phyloP scores from a whole-genome alignment of 2,329 filamentous ascomycete genomes.

The Zymoseptoria ardabiliae region DNA sequence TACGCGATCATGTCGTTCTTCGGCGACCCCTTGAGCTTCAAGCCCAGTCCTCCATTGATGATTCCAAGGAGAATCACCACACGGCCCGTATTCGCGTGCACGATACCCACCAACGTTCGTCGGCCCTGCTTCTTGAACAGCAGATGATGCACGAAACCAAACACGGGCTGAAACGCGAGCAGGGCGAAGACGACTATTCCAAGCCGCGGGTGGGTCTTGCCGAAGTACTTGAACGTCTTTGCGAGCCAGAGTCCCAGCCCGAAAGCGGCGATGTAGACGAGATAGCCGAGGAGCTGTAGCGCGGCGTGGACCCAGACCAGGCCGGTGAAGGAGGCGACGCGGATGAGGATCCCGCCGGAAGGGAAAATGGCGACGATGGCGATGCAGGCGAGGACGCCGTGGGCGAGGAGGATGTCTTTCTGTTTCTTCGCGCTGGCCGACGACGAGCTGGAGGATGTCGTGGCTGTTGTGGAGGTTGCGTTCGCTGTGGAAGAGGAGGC shows the following conservation, averaged over 20 bases:
- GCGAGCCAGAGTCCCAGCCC: conserved; percentile 49
- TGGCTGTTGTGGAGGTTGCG: not conserved
- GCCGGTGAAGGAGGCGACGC: conserved; percentile 38
- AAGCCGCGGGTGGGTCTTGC: conserved; percentile 45
- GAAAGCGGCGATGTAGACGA: conserved; percentile 43
- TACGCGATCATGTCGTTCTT: conserved; percentile 36
- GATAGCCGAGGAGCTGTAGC: conserved; percentile 44
- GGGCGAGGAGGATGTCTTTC: conserved; percentile 30
- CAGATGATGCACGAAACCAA: conserved; percentile 47
- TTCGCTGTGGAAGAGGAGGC: not conserved
- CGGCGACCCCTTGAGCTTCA: conserved; percentile 39
- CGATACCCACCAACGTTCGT: conserved; percentile 41
- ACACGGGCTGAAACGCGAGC: conserved; percentile 49
- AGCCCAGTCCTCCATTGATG: conserved; percentile 50
- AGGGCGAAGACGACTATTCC: conserved; percentile 44
- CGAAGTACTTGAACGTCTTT: conserved; percentile 31
- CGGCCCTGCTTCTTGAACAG: conserved; percentile 42
- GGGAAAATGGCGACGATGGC: conserved; percentile 42
- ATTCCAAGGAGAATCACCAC: conserved; percentile 45
- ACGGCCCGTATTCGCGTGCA: conserved; percentile 26
- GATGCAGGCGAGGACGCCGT: conserved; percentile 38
- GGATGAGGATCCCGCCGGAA: conserved; percentile 38
- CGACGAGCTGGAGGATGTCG: not conserved
- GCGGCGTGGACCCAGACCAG: conserved; percentile 40
- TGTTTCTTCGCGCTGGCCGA: not conserved